phyloP scores from a whole-genome alignment of 1,139 yeast species.

The Blastobotrys buckinghamii region DNA sequence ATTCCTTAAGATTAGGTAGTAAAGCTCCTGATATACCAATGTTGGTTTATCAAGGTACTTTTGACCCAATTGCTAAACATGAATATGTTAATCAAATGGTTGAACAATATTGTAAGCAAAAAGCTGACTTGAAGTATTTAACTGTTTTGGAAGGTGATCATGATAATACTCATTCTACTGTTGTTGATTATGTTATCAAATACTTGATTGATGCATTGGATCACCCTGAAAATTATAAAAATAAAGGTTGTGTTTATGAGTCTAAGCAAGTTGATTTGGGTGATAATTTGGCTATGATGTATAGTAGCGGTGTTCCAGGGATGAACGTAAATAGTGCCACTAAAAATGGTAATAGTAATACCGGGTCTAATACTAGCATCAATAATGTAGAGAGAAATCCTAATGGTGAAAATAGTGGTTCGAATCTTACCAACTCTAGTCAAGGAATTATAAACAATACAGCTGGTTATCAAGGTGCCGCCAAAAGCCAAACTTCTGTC shows the following conservation, averaged over 20 bases:
- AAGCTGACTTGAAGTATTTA: conserved; percentile 20
- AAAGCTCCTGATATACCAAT: conserved; percentile 23
- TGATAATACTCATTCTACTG: not conserved
- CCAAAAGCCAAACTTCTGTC: no score
- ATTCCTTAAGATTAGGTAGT: conserved; percentile 23
- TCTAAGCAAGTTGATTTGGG: not conserved
- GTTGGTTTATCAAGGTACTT: conserved; percentile 28
- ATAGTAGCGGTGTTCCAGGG: no score
- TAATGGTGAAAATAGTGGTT: no score
- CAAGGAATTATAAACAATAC: no score
- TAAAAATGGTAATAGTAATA: no score
- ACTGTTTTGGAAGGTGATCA: conserved; percentile 22
- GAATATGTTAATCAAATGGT: conserved; percentile 19
- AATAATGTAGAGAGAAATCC: no score
- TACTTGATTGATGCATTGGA: conserved; percentile 1
- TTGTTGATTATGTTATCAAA: not conserved
- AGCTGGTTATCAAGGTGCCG: no score
- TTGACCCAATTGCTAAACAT: conserved; percentile 26
- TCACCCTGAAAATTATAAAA: not conserved
- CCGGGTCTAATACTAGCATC: no score
- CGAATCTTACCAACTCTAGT: no score
- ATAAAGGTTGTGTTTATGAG: not conserved
- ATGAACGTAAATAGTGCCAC: no score
- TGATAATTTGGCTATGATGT: conserved; percentile 1
- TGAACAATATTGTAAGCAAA: conserved; percentile 9